Conservation (phyloP, 2,329 filamentous ascomycete species). For the Sporothrix mexicana region DNA sequence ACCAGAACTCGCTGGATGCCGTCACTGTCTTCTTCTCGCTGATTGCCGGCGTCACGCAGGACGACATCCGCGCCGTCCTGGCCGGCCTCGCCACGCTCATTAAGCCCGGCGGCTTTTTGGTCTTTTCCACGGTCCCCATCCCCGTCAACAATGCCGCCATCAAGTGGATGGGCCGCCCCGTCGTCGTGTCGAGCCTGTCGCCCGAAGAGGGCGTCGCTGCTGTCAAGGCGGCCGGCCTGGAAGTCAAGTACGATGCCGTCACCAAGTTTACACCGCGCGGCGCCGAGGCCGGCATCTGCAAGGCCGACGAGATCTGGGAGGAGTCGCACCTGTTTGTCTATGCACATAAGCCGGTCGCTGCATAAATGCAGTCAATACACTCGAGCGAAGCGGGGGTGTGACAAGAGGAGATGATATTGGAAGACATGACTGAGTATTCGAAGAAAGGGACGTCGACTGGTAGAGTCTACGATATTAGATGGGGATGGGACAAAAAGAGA, state of each 20-base stretch:
- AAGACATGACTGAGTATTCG: neutral
- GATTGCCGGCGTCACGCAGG: slow-evolving; percentile 41
- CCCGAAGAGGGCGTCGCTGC: slow-evolving; percentile 38
- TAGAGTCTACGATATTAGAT: too few species aligned
- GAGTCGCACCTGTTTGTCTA: slow-evolving; percentile 43
- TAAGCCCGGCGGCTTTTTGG: slow-evolving; percentile 46
- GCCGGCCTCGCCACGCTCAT: slow-evolving; percentile 43
- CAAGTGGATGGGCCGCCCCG: slow-evolving; percentile 41
- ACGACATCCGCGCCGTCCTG: slow-evolving; percentile 40
- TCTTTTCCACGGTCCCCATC: slow-evolving; percentile 49
- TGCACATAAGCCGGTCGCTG: slow-evolving; percentile 38
- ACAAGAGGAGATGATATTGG: neutral
- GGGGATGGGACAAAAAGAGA: too few species aligned
- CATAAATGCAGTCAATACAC: neutral
- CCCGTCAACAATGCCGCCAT: slow-evolving; percentile 39
- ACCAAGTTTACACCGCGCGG: slow-evolving; percentile 38
- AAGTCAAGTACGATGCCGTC: slow-evolving; percentile 34
- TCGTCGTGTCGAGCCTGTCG: slow-evolving; percentile 41
- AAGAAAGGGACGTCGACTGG: too few species aligned
- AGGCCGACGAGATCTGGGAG: slow-evolving; percentile 41
- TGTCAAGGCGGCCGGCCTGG: slow-evolving; percentile 38
- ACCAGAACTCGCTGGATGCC: slow-evolving; percentile 37
- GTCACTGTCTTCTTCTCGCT: slow-evolving; percentile 42
- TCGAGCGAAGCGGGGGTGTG: neutral
- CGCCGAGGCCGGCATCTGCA: slow-evolving; percentile 41